A percentile compares a stretch with the other conserved stretches of the same genome.
Conservation (phyloP, 2,329 filamentous ascomycete genomes). For the Xylaria hypoxylon region DNA sequence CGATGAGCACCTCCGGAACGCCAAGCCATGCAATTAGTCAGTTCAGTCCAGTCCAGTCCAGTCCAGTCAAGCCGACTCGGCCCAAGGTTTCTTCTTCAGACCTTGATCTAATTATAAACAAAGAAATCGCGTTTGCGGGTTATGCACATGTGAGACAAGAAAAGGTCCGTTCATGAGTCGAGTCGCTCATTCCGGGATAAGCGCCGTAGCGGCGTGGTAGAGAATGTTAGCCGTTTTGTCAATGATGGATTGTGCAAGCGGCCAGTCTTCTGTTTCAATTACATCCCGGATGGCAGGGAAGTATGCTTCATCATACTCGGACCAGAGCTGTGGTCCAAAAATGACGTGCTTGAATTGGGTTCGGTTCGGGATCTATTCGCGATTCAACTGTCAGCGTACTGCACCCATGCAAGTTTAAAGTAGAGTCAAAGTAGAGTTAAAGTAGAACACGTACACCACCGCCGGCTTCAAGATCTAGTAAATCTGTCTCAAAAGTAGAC, state of each 20-base stretch:
- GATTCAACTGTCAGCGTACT: constrained; percentile 3
- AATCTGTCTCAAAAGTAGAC: constrained; percentile 81
- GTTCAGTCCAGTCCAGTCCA: background rate
- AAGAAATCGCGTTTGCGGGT: constrained; percentile 20
- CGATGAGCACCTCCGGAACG: constrained; percentile 1
- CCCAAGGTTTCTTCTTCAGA: background rate
- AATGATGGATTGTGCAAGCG: constrained; percentile 73
- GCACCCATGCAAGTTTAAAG: background rate
- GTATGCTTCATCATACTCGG: constrained; percentile 72
- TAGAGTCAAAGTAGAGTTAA: no score
- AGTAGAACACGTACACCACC: constrained; percentile 74
- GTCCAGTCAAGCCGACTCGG: background rate
- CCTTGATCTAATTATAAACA: constrained; percentile 33
- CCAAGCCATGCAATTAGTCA: constrained; percentile 18
- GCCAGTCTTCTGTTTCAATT: constrained; percentile 78
- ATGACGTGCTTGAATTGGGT: constrained; percentile 95
- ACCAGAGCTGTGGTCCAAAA: constrained; percentile 85
- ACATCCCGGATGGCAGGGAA: constrained; percentile 91
- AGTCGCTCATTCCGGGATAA: constrained; percentile 34
- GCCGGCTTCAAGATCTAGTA: constrained; percentile 79
- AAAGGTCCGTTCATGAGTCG: background rate
- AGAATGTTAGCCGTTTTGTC: constrained; percentile 78
- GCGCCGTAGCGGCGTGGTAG: constrained; percentile 40
- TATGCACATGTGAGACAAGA: background rate
- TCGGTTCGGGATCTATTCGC: constrained; percentile 77